Conservation (phyloP, 139 green algal genomes). For the Volvox reticuliferus region DNA sequence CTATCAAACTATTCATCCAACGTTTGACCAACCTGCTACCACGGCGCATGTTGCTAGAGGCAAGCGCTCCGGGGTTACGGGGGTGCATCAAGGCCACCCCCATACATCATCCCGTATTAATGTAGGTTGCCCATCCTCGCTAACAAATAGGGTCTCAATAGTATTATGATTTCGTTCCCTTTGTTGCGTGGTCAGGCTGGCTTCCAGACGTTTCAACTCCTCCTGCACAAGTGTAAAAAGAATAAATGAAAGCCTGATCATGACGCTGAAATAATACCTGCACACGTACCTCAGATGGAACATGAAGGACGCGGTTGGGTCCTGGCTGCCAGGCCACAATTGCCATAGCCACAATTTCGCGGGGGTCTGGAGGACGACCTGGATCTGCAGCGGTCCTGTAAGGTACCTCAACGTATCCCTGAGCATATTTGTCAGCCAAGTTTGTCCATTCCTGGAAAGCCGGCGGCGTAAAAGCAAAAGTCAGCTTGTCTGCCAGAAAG, state of each 20-base stretch:
- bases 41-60: background rate
- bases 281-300: constrained; percentile 78
- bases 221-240: constrained; percentile 55
- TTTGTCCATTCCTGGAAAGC: constrained; percentile 88
- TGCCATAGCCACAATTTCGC: constrained; percentile 93
- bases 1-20: background rate
- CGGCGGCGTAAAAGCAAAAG: background rate
- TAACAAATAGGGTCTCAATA: constrained; percentile 77
- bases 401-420: constrained; percentile 86
- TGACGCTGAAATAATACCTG: no score
- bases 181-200: background rate
- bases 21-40: background rate
- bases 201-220: constrained; percentile 66
- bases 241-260: background rate
- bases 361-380: constrained; percentile 83
- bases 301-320: constrained; percentile 86
- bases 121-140: constrained; percentile 67
- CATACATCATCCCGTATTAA: constrained; percentile 86
- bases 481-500: no score
- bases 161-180: constrained; percentile 62
- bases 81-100: constrained; percentile 60
- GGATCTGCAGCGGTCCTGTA: constrained; percentile 80
- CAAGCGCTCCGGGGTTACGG: background rate
- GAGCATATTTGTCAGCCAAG: constrained; percentile 79
- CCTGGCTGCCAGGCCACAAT: constrained; percentile 96